Base-by-base conservation (phyloP, 495 filamentous ascomycete species). In the Ramalina intermedia region DNA sequence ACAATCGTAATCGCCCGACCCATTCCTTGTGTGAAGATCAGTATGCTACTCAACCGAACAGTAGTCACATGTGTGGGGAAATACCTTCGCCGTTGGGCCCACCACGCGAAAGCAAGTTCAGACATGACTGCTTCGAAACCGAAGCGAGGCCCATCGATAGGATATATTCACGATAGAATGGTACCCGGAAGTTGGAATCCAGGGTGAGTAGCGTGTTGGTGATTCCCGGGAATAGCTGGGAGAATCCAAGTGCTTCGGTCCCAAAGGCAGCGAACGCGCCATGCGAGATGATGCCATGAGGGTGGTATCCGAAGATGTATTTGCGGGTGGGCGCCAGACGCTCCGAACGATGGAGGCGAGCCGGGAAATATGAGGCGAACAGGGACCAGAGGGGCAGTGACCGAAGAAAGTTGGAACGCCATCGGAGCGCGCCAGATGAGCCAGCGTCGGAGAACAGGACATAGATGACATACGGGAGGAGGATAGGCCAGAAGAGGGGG, bases 231-330 rank as follows among this genome's bases (percentile, higher is more conserved):
- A 96, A 98, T 23, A 96, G 77, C 47, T 82, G 75, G 2, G 77
- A 77, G 63, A 96, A 98, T 2, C 91, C 87, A 5, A 93, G 71
- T 0, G 85, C 85, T 55, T 96, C 91, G 6, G 93, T 96, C 26
- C 72, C 85, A 55, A 98, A 96, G 14, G 89, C 82, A 3, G 84
- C 86, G 64, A 91, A 96, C 1, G 93, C 91, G 36, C 91, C 91
- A 58, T 95, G 86, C 13, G 83, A 87, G 57, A 98, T 94, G 63
- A 98, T 96, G 37, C 91, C 91, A 62, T 96, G 90, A 0, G 90
- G 90, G 59, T 96, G 91, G 62, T 96, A 96, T 38, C 93, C 91
- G 60, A 98, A 94, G 55, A 98, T 90, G 67, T 96, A 98, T 66
- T 96, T 96, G 49, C 87, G 75, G 2, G 82, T 85, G 0, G 87